Evolutionary conservation across 2,329 filamentous ascomycete species (phyloP), one percentile per base, ranked within the genome.

Genomic region (Periconia sp.): DNA sequence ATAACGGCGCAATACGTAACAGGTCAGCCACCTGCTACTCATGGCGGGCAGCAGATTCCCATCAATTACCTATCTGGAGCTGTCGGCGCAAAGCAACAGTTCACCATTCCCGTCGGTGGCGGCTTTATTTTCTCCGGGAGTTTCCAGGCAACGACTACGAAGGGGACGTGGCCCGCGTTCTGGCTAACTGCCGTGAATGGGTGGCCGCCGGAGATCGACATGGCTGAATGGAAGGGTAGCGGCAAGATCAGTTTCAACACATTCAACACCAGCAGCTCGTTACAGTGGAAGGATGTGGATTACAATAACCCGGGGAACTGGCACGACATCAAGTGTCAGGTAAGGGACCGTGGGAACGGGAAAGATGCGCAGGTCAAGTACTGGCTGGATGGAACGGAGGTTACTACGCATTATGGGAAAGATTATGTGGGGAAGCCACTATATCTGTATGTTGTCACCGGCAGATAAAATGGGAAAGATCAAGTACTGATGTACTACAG

Each of bases 171-270:
- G 83, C 82, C 82, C 0, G 82, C 82, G 0, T 85, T 85, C 60
- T 85, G 82, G 82, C 68, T 85, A 14, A 84, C 81, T 1, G 81
- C 75, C 0, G 81, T 81, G 0, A 64, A 81, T 43, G 74, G 76
- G 0, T 85, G 83, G 82, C 82, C 82, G 15, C 83, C 82, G 0
- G 83, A 85, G 75, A 78, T 85, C 51, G 82, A 85, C 62, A 76
- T 85, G 69, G 82, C 82, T 1, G 82, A 85, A 67, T 85, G 82
- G 82, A 85, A 85, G 63, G 82, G 82, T 14, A 75, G 67, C 33
- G 81, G 81, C 15, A 79, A 81, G 62, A 80, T 83, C 54, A 79
- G 75, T 31, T 84, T 84, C 71, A 84, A 84, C 59, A 84, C 81
- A 1, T 81, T 81, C 63, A 79, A 81, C 59, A 79, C 79, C 1